Conservation (phyloP, 164 flowering plant genomes). For the Hamamelis virginiana region DNA sequence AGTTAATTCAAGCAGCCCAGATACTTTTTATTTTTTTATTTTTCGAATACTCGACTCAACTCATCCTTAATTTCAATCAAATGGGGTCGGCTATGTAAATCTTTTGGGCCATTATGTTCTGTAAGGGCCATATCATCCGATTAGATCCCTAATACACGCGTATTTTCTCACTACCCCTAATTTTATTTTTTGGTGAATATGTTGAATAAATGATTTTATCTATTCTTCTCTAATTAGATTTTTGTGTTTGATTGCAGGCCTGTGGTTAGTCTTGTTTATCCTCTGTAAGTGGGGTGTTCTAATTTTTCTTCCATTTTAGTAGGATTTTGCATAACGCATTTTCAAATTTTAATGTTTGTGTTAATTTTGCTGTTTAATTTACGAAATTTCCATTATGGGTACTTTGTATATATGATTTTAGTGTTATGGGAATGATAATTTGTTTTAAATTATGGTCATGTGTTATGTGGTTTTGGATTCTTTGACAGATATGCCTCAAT, state of each 20-base stretch:
- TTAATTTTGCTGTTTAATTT: not conserved
- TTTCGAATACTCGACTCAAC: no score
- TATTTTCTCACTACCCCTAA: no score
- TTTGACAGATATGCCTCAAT: constrained; percentile 79
- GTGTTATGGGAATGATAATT: not conserved
- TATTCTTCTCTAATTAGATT: constrained; percentile 9
- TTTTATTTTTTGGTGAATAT: not conserved
- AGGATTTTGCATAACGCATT: not conserved
- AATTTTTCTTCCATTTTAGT: not conserved
- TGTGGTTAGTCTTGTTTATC: constrained; percentile 73
- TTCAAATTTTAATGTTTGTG: not conserved
- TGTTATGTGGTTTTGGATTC: constrained; percentile 1
- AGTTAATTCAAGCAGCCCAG: not conserved
- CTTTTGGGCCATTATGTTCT: no score
- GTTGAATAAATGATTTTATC: no score
- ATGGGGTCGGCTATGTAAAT: no score
- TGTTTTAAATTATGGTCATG: not conserved
- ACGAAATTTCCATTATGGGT: not conserved
- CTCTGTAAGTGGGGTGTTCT: constrained; percentile 62
- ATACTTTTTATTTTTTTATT: not conserved
- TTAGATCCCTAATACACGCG: no score
- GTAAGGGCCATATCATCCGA: no score
- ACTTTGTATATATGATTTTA: not conserved
- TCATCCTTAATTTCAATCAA: no score
- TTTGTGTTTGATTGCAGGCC: constrained; percentile 64